Conservation (phyloP, 1,284 basidiomycete species). For the Pseudozyma flocculosa region DNA sequence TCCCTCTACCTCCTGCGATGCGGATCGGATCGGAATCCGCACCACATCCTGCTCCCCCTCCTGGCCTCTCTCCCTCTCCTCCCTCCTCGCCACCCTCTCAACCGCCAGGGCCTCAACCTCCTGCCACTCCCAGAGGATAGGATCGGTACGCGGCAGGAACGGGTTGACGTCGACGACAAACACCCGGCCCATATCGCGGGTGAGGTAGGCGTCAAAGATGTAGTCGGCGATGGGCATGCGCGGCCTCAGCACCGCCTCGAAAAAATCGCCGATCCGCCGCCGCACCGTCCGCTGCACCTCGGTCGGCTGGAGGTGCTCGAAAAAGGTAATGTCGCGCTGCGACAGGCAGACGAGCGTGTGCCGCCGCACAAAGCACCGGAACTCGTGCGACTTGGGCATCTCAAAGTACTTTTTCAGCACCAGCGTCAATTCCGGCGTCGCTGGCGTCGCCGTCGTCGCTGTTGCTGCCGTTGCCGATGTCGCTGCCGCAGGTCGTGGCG, state of each 20-base stretch:
- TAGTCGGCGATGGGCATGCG: constrained; percentile 57
- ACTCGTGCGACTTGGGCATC: constrained; percentile 68
- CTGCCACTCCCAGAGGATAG: constrained; percentile 80
- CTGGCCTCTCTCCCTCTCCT: constrained; percentile 13
- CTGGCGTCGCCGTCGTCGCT: background rate
- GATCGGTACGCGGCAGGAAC: constrained; percentile 78
- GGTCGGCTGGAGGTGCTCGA: constrained; percentile 69
- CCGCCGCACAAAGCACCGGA: constrained; percentile 40
- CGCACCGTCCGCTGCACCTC: constrained; percentile 65
- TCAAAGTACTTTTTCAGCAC: constrained; percentile 88
- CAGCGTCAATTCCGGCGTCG: constrained; percentile 62
- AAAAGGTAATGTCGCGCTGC: constrained; percentile 78
- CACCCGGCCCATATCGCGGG: constrained; percentile 71
- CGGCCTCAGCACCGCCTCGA: constrained; percentile 60
- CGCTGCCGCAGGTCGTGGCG: too few species aligned
- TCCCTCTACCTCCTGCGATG: too few species aligned
- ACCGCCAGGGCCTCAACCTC: constrained; percentile 64
- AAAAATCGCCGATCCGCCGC: constrained; percentile 67
- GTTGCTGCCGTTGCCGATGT: too few species aligned
- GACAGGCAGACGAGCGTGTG: constrained; percentile 67
- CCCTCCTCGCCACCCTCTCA: constrained; percentile 50
- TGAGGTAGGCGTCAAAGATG: constrained; percentile 81
- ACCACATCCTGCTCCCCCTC: constrained; percentile 20
- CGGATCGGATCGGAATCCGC: constrained; percentile 6
- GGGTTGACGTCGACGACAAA: constrained; percentile 90